Percentiles rank a stretch among this genome's conserved stretches.
Conservation (phyloP, 768 basidiomycete genomes). For the Chalciporus chontae region DNA sequence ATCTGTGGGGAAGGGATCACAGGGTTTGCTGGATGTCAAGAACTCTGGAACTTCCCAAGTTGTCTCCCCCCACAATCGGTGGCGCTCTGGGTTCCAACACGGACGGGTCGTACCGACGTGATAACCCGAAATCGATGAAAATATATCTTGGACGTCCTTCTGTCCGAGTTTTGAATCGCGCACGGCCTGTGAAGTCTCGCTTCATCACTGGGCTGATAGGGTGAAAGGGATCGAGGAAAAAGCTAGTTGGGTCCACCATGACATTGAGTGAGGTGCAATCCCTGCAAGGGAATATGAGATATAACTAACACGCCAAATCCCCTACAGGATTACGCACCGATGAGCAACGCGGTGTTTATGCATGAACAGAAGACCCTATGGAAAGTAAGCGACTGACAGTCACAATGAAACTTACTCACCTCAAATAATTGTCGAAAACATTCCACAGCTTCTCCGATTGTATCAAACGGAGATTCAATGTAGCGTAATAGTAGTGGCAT, state of each 20-base stretch:
- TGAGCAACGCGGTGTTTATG: conserved; percentile 15
- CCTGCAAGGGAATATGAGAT: too few species aligned
- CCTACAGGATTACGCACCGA: too few species aligned
- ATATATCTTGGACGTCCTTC: conserved; percentile 11
- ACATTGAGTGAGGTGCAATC: conserved; percentile 27
- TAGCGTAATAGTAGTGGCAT: conserved; percentile 35
- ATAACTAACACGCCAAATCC: too few species aligned
- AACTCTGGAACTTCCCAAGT: conserved; percentile 38
- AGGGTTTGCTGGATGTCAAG: conserved; percentile 10
- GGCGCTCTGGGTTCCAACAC: conserved; percentile 24
- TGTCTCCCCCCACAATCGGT: conserved; percentile 37
- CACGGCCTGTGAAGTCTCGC: not conserved
- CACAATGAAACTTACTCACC: conserved; percentile 6
- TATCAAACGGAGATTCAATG: conserved; percentile 24
- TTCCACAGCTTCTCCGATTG: conserved; percentile 12
- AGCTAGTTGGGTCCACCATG: conserved; percentile 22
- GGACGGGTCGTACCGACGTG: conserved; percentile 19
- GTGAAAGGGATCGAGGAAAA: conserved; percentile 21
- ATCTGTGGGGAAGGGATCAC: conserved; percentile 39
- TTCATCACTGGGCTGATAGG: not conserved
- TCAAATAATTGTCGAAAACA: conserved; percentile 31
- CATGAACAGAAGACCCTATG: conserved; percentile 23
- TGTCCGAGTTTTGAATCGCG: conserved; percentile 21
- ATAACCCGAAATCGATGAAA: conserved; percentile 31
- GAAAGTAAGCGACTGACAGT: not conserved